Evolutionary conservation across 768 basidiomycete genomes (phyloP), one percentile per base, ranked within the genome.

Genomic region (Tricholoma matsutake): DNA sequence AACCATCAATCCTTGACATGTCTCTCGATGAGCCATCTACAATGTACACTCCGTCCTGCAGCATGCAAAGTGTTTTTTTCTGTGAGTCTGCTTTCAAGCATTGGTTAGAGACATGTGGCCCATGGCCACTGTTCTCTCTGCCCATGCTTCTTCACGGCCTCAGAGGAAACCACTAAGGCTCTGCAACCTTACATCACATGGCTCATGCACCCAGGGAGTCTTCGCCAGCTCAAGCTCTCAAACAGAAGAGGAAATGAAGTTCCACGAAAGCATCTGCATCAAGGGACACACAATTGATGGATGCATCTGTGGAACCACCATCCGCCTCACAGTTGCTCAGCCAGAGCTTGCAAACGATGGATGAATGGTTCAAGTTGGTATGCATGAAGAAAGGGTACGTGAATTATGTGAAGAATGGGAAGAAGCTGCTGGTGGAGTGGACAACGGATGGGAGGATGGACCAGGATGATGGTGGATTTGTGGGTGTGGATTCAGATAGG

Each of bases 361-460:
- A 66, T n/a, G 54, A 68, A 14, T 68, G 67, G 67, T 66, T 62
- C 61, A 61, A 63, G 61, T 61, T 65, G 3, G n/a, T 54, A 29
- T 43, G 59, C 7, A 68, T 65, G 29, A 64, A 57, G 39, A 58
- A 59, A 14, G 60, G 62, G 9, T 68, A 68, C 4, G 41, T 16
- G 5, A 68, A 63, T 31, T 68, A 68, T 34, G 67, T 68, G 51
- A 66, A 68, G 39, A 58, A 35, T 49, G 65, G 65, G n/a, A 66
- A 64, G 32, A 54, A 13, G 10, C 10, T 54, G 14, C 28, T 54
- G 39, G n/a, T 11, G 57, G 60, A 60, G 32, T 67, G 20, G 56
- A 57, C 28, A 14, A 54, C 52, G 7, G 62, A 31, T n/a, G 52
- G 16, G 7, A n/a, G 39, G 10, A 41, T n/a, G 39, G 39, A 41